Evolutionary conservation across 2,329 filamentous ascomycete genomes (phyloP).

Genomic region (Fusarium sp.): DNA sequence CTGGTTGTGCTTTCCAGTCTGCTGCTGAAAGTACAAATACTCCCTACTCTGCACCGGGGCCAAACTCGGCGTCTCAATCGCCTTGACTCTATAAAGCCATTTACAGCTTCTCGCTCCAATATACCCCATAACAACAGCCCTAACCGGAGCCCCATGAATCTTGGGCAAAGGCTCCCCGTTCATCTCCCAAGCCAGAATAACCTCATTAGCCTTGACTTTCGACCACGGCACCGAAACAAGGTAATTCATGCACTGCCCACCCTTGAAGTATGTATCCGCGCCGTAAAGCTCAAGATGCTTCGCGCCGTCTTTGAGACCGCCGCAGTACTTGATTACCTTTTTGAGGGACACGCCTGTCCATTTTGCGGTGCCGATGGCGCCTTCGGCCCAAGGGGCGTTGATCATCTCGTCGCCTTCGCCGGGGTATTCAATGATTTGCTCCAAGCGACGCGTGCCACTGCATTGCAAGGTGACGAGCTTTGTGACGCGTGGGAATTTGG

Average conservation of each 20-base stretch:
- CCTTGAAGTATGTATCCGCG: conserved; percentile 80
- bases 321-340: conserved; percentile 76
- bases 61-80: conserved; percentile 64
- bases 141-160: conserved; percentile 75
- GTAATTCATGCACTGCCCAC: conserved; percentile 73
- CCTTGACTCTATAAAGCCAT: conserved; percentile 72
- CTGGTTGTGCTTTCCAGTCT: conserved; percentile 75
- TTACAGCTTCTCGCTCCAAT: conserved; percentile 73
- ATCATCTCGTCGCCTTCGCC: conserved; percentile 74
- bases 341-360: conserved; percentile 74
- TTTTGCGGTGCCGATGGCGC: conserved; percentile 73
- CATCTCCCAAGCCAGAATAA: conserved; percentile 78
- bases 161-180: conserved; percentile 72
- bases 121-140: conserved; percentile 72
- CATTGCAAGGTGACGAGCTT: conserved; percentile 74
- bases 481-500: conserved; percentile 67
- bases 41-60: conserved; percentile 74
- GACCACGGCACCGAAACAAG: conserved; percentile 74
- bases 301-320: conserved; percentile 64
- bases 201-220: conserved; percentile 74
- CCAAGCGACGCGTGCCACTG: conserved; percentile 74
- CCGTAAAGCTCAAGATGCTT: conserved; percentile 76
- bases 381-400: conserved; percentile 70
- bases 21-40: conserved; percentile 76
- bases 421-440: conserved; percentile 73